Percentiles rank a stretch among this genome's conserved stretches.
Evolutionary conservation across 23 red algal species (phyloP).

Genomic region (Agarophyton chilense): DNA sequence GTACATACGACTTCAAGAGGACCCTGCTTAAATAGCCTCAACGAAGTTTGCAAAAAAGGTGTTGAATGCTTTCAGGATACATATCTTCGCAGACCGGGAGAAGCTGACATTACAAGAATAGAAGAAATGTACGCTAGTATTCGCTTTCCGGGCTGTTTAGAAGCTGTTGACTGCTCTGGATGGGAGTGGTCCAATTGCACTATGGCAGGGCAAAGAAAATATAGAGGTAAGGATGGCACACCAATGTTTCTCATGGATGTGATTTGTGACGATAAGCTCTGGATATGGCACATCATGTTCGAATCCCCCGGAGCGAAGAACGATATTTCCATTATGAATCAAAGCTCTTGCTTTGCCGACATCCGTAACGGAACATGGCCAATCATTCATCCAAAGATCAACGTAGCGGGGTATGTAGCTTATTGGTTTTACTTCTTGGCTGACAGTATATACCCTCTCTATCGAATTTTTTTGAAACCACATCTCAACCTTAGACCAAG

Average conservation of each 20-base stretch:
- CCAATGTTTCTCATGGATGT: conserved; percentile 23
- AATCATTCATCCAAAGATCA: background rate
- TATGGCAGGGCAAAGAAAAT: conserved; percentile 6
- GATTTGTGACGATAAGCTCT: conserved; percentile 40
- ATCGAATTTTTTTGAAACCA: no score
- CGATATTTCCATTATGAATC: background rate
- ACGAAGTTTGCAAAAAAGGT: no score
- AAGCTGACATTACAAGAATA: no score
- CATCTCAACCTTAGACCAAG: background rate
- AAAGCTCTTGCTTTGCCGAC: conserved; percentile 36
- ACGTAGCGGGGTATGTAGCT: no score
- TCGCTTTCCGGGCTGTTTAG: no score
- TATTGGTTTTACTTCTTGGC: no score
- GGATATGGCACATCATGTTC: conserved; percentile 59
- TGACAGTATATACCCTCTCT: no score
- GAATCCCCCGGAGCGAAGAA: conserved; percentile 34
- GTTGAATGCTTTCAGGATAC: no score
- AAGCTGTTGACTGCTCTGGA: conserved; percentile 22
- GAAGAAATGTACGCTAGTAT: no score
- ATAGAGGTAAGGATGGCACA: conserved; percentile 1
- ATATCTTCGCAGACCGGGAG: no score
- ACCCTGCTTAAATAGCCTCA: no score
- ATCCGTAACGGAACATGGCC: conserved; percentile 33
- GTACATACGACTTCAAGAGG: no score
- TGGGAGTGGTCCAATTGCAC: conserved; percentile 26